phyloP scores from a whole-genome alignment of 2,329 filamentous ascomycete genomes.

The Cladophialophora immunda region DNA sequence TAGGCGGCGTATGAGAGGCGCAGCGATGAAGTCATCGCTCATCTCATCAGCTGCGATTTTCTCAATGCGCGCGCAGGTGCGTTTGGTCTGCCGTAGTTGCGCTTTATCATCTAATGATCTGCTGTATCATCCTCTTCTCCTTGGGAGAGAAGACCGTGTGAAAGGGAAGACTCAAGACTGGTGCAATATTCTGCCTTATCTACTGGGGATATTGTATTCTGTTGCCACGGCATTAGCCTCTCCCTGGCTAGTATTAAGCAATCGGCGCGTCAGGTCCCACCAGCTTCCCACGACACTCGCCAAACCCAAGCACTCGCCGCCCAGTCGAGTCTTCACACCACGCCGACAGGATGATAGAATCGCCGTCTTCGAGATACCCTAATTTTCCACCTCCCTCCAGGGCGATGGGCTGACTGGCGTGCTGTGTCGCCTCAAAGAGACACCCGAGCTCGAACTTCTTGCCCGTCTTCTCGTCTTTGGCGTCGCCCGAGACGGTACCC shows the following conservation, averaged over 20 bases:
- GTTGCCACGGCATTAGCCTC: not conserved
- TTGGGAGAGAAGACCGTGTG: no score
- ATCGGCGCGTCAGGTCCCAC: constrained; percentile 20
- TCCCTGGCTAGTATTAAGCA: not conserved
- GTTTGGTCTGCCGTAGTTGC: not conserved
- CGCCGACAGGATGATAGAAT: constrained; percentile 32
- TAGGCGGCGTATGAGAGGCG: not conserved
- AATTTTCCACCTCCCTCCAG: constrained; percentile 24
- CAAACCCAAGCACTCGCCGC: constrained; percentile 29
- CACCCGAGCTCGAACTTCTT: constrained; percentile 33
- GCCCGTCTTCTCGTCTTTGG: constrained; percentile 19
- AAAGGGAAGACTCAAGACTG: no score
- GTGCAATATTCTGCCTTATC: no score
- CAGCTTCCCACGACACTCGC: constrained; percentile 32
- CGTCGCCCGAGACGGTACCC: constrained; percentile 40
- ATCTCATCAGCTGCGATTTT: not conserved
- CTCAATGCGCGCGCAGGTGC: not conserved
- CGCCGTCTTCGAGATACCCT: constrained; percentile 31
- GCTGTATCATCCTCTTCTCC: not conserved
- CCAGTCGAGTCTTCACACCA: constrained; percentile 28
- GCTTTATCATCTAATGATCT: not conserved
- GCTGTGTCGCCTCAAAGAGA: constrained; percentile 34
- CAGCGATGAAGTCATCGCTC: not conserved
- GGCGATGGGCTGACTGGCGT: constrained; percentile 16
- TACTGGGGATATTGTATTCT: not conserved